Conservation (phyloP, 2,329 filamentous ascomycete species). For the Claviceps sp. region DNA sequence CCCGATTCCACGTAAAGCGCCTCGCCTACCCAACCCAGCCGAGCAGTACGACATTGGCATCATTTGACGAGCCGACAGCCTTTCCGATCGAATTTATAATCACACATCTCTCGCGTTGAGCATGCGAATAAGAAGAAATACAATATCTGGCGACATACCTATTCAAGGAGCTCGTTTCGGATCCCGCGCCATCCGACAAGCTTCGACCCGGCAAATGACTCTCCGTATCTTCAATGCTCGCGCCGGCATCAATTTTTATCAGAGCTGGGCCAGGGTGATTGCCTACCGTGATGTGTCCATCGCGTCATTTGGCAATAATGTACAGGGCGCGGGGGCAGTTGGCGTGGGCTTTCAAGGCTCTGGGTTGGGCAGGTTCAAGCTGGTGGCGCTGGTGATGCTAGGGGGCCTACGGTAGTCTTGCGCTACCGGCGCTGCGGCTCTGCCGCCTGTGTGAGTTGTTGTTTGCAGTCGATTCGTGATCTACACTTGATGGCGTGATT, state of each 20-base stretch:
- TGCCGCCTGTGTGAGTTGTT: conserved; percentile 26
- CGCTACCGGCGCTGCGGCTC: conserved; percentile 55
- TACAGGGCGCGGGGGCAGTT: conserved; percentile 67
- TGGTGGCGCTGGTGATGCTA: conserved; percentile 41
- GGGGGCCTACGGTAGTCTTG: conserved; percentile 60
- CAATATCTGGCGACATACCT: too few relatives aligned
- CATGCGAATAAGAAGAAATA: too few relatives aligned
- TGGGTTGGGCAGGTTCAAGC: conserved; percentile 39
- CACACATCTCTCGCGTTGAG: not conserved
- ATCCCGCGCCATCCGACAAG: conserved; percentile 73
- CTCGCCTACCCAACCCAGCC: conserved; percentile 41
- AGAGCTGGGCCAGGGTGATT: conserved; percentile 66
- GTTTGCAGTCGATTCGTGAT: conserved; percentile 39
- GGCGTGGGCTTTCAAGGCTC: conserved; percentile 64
- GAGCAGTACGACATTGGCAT: conserved; percentile 58
- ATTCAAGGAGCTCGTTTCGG: conserved; percentile 59
- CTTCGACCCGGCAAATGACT: conserved; percentile 65
- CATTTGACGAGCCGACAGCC: conserved; percentile 55
- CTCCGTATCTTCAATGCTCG: conserved; percentile 71
- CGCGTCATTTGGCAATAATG: conserved; percentile 68
- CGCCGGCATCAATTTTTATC: conserved; percentile 70
- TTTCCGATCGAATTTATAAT: conserved; percentile 48
- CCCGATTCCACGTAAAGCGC: conserved; percentile 53
- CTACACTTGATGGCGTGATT: conserved; percentile 47
- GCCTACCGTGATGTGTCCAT: conserved; percentile 88